A percentile compares a stretch with the other conserved stretches of the same genome.
Conservation (phyloP, 73 alveolate species). For the Paramecium tetraurelia region DNA sequence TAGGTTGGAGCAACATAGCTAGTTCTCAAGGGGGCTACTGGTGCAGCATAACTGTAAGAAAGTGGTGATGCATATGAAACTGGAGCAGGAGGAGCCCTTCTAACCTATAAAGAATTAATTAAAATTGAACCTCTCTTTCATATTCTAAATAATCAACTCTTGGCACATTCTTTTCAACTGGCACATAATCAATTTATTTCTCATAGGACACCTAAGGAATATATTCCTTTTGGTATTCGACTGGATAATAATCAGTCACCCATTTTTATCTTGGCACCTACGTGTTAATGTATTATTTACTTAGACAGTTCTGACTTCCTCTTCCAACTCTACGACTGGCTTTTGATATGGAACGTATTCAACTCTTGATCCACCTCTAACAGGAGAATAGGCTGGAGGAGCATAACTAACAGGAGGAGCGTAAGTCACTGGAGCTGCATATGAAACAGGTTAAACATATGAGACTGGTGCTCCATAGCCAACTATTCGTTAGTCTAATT, state of each 20-base stretch:
- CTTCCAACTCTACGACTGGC: conserved; percentile 57
- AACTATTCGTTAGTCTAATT: background rate
- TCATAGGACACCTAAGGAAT: conserved; percentile 55
- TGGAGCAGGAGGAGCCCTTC: conserved; percentile 33
- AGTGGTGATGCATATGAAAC: conserved; percentile 29
- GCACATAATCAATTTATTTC: conserved; percentile 56
- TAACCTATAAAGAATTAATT: background rate
- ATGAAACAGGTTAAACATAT: conserved; percentile 7
- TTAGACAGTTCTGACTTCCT: conserved; percentile 37
- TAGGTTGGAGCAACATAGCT: conserved; percentile 24
- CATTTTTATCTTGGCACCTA: conserved; percentile 62
- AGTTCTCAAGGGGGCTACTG: background rate
- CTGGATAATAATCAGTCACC: conserved; percentile 65
- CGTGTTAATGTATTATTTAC: background rate
- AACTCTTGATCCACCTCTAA: conserved; percentile 54
- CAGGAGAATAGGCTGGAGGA: background rate
- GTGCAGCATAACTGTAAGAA: conserved; percentile 31
- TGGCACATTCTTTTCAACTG: conserved; percentile 57
- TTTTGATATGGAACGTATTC: conserved; percentile 53
- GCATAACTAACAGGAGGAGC: background rate
- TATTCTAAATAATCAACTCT: conserved; percentile 46
- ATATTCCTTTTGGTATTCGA: conserved; percentile 56
- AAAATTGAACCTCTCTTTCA: conserved; percentile 43
- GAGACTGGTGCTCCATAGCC: background rate
- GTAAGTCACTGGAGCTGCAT: background rate